Conservation (phyloP, 2,329 filamentous ascomycete species). For the Fusarium musae region DNA sequence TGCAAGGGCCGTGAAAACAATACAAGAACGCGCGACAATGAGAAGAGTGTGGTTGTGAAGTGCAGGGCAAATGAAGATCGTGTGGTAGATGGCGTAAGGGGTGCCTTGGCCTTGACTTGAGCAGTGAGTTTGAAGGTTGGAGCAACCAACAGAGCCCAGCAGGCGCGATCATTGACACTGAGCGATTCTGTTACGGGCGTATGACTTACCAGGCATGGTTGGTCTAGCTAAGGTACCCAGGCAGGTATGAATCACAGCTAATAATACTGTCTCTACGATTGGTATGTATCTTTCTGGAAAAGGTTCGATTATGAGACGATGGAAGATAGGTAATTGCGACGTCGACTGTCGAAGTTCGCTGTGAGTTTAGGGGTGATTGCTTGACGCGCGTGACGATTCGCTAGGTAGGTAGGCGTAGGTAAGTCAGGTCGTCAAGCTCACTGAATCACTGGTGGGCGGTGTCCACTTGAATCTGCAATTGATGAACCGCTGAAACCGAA, state of each 20-base stretch:
- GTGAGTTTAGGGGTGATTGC: constrained; percentile 6
- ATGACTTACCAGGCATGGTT: constrained; percentile 37
- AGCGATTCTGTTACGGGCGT: neutral
- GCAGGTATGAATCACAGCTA: neutral
- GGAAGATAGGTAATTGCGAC: neutral
- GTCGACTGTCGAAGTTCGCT: neutral
- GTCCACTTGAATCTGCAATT: neutral
- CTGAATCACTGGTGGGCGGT: neutral
- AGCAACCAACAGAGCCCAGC: constrained; percentile 36
- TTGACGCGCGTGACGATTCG: constrained; percentile 14
- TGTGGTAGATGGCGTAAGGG: constrained; percentile 27
- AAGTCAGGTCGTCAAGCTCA: neutral
- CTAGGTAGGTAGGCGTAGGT: neutral
- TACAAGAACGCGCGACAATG: neutral
- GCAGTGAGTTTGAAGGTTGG: constrained; percentile 19
- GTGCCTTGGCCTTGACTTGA: constrained; percentile 19
- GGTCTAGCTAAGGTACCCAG: neutral
- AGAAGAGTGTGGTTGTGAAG: constrained; percentile 4
- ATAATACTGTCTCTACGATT: neutral
- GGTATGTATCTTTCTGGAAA: neutral
- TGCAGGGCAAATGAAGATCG: constrained; percentile 4
- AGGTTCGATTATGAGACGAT: neutral
- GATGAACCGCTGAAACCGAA: neutral
- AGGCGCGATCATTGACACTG: constrained; percentile 3
- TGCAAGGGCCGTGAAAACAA: constrained; percentile 1